Base-by-base conservation (phyloP, 768 basidiomycete species). In the Dendrothele bispora region DNA sequence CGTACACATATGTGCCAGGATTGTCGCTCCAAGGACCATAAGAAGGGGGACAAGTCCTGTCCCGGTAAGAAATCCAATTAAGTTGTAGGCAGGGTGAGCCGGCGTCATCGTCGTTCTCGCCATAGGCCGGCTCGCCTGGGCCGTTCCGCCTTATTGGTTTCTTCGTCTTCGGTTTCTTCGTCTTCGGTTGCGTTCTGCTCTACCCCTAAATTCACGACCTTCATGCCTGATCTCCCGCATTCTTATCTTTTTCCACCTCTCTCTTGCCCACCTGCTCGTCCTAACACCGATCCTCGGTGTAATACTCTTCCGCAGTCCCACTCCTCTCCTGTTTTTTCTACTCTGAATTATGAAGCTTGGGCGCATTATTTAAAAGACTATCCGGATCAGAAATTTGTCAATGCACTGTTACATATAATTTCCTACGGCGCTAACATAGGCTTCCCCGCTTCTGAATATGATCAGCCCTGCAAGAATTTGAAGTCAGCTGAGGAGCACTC, bases 261-360 rank as follows among this genome's bases (percentile, higher is more conserved):
- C 7, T 27, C 50, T 3, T 42, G 18, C 34, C 53, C 50, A 38
- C 50, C 53, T 37, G 28, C n/a, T 29, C 50, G 46, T 29, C 63
- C 63, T 22, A 67, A 67, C 38, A 52, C 62, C 12, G 47, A 58
- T 36, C 63, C 63, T 1, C 58, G 51, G 35, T 55, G 56, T 42
- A 62, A 66, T 39, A 7, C 17, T 12, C 38, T 41, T 14, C 10
- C 32, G 12, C 3, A 27, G 17, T n/a, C 22, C 24, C 34, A 32
- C 39, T 35, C 25, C 46, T 25, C 43, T 12, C 20, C 22, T 5
- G 47, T 63, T 17, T 38, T 51, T 17, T 57, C 61, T 10, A 38
- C 55, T 10, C 43, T 63, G 3, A 14, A 43, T 5, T 21, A 39
- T 5, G 39, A 50, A 0, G 52, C 57, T 3, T 67, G 64, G 66